These are phyloP conservation scores for Yamadazyma sp. DNA, from an alignment of 1,139 yeast species.

Conservation along the genomic window DNA sequence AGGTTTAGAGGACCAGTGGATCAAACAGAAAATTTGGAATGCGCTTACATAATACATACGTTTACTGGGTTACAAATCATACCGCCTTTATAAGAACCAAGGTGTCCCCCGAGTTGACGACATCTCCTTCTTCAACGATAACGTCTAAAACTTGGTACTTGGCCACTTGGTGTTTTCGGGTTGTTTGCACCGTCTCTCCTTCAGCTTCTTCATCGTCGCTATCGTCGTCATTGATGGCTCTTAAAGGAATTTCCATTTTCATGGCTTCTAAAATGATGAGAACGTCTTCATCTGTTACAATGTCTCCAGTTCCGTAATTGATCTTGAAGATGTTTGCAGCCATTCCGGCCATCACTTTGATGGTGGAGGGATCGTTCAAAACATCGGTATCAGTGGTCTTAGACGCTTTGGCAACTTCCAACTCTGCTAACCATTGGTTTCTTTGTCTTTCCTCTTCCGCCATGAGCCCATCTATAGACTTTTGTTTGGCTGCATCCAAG, in stretches of 20 bases:
- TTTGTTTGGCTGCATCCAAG: conserved; percentile 18
- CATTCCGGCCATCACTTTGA: conserved; percentile 18
- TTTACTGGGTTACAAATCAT: not conserved
- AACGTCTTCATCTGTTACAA: conserved; percentile 28
- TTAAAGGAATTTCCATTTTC: conserved; percentile 44
- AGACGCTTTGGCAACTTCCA: conserved; percentile 20
- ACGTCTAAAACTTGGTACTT: conserved; percentile 21
- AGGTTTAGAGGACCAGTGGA: too few relatives aligned
- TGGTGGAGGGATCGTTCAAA: conserved; percentile 24
- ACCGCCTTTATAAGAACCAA: conserved; percentile 13
- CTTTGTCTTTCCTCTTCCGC: conserved; percentile 22
- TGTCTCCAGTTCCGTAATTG: conserved; percentile 24
- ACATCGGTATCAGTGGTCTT: conserved; percentile 18
- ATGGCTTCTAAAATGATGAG: conserved; percentile 41
- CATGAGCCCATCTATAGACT: conserved; percentile 20
- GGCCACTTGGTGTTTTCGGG: too few relatives aligned
- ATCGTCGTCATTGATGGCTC: conserved; percentile 13
- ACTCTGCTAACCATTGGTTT: conserved; percentile 26
- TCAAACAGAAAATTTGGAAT: too few relatives aligned
- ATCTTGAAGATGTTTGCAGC: conserved; percentile 22
- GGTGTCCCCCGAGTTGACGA: conserved; percentile 28
- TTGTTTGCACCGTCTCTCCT: not conserved
- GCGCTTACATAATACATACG: too few relatives aligned
- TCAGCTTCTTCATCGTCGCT: conserved; percentile 12
- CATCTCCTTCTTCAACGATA: conserved; percentile 32